A percentile compares a stretch with the other conserved stretches of the same genome.
Evolutionary conservation across 2,329 filamentous ascomycete genomes (phyloP).

Genomic region (Plectosphaerella sp.): DNA sequence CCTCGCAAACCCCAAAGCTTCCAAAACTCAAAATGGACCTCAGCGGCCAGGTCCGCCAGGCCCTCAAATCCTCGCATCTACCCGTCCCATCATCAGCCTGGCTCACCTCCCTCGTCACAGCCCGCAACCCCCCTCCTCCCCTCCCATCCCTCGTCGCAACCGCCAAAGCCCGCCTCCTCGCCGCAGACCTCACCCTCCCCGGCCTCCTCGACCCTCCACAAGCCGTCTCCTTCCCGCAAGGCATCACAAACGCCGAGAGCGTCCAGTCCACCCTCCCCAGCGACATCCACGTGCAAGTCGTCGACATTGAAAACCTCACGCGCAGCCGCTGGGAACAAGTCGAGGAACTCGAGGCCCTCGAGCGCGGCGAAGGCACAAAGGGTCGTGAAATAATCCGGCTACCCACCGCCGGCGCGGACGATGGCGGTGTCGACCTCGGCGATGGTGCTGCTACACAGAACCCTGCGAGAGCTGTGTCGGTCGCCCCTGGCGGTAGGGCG

Average conservation of each 20-base stretch:
- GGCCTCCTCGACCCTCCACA: conserved; percentile 39
- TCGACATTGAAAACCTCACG: conserved; percentile 81
- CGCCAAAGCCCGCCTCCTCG: conserved; percentile 73
- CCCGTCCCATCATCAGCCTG: conserved; percentile 51
- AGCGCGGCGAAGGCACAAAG: conserved; percentile 67
- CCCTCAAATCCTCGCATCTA: conserved; percentile 50
- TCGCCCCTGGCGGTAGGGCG: conserved; percentile 8
- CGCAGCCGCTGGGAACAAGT: conserved; percentile 82
- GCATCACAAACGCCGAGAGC: conserved; percentile 47
- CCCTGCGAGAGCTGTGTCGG: neutral
- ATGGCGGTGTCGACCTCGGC: conserved; percentile 40
- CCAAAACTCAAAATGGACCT: conserved; percentile 20
- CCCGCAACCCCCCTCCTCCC: conserved; percentile 53
- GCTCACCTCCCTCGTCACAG: conserved; percentile 58
- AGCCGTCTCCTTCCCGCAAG: conserved; percentile 43
- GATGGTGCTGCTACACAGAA: conserved; percentile 16
- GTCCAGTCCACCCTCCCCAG: conserved; percentile 53
- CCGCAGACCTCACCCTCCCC: conserved; percentile 68
- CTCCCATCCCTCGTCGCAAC: conserved; percentile 72
- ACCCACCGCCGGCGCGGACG: conserved; percentile 35
- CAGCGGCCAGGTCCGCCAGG: conserved; percentile 42
- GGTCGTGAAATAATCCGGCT: conserved; percentile 82
- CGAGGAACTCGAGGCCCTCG: conserved; percentile 70
- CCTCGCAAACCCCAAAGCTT: too few species aligned
- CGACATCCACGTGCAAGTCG: conserved; percentile 72